Evolutionary conservation across 306 rosid genomes (phyloP).

Genomic region (Pterocarpus santalinus): DNA sequence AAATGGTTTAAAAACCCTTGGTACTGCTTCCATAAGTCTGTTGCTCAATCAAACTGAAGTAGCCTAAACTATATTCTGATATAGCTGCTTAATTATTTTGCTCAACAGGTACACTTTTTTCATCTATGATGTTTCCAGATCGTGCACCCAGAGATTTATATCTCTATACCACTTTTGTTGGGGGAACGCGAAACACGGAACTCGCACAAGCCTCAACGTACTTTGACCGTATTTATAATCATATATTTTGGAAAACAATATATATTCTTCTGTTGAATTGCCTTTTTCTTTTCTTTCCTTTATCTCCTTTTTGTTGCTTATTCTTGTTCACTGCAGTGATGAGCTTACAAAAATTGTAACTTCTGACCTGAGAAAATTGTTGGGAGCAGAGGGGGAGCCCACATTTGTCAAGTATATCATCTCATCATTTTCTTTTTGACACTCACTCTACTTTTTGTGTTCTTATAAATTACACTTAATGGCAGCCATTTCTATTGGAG

Average conservation of each 20-base stretch:
- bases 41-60: conserved; percentile 36
- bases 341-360: conserved; percentile 80
- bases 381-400: conserved; percentile 95
- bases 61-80: conserved; percentile 32
- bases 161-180: conserved; percentile 90
- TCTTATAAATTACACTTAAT: conserved; percentile 48
- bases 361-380: conserved; percentile 81
- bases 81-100: conserved; percentile 39
- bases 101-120: conserved; percentile 86
- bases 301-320: conserved; percentile 32
- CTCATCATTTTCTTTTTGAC: conserved; percentile 31
- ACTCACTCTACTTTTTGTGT: conserved; percentile 20
- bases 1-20: conserved; percentile 86
- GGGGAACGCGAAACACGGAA: conserved; percentile 83
- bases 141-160: conserved; percentile 80
- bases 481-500: conserved; percentile 90
- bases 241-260: conserved; percentile 26
- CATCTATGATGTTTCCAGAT: conserved; percentile 96
- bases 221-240: conserved; percentile 37
- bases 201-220: conserved; percentile 86
- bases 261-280: conserved; percentile 25
- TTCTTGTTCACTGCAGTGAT: conserved; percentile 59
- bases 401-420: conserved; percentile 75
- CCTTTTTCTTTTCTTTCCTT: conserved; percentile 28
- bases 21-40: conserved; percentile 60